Percentiles rank a stretch among this genome's conserved stretches.
Evolutionary conservation across 1,284 basidiomycete genomes (phyloP).

Genomic region (Mycena sp.): DNA sequence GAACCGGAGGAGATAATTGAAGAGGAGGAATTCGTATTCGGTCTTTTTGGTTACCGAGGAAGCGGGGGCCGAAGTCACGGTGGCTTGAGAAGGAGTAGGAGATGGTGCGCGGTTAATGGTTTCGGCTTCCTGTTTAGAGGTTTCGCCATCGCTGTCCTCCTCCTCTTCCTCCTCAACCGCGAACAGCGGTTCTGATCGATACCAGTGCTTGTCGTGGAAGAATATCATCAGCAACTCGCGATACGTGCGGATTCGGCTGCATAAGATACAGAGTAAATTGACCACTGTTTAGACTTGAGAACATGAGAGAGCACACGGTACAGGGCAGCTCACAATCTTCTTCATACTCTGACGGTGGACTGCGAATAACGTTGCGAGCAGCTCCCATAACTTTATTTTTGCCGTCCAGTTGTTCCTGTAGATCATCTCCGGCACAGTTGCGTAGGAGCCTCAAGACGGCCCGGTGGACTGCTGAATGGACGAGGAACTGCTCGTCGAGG

Average conservation of each 20-base stretch:
- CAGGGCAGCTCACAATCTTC: conserved; percentile 75
- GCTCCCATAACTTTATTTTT: conserved; percentile 83
- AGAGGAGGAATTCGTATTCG: conserved; percentile 95
- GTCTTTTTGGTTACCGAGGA: conserved; percentile 67
- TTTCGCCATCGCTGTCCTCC: conserved; percentile 56
- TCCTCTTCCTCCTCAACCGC: conserved; percentile 79
- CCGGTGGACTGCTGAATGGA: conserved; percentile 90
- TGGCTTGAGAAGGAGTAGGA: conserved; percentile 69
- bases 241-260: conserved; percentile 90
- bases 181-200: conserved; percentile 75
- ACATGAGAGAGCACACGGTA: conserved; percentile 20
- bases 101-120: conserved; percentile 52
- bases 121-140: conserved; percentile 31
- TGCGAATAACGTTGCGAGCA: conserved; percentile 74
- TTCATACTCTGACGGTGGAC: conserved; percentile 86
- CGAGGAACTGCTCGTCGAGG: conserved; percentile 90
- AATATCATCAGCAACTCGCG: conserved; percentile 95
- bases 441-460: conserved; percentile 89
- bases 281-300: conserved; percentile 67
- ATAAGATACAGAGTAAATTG: conserved; percentile 90
- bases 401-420: conserved; percentile 86
- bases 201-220: conserved; percentile 93
- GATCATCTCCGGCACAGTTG: conserved; percentile 90
- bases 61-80: conserved; percentile 62
- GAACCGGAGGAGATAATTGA: conserved; percentile 95